Base-by-base conservation (phyloP, 306 rosid species). In the Leucaena leucocephala region DNA sequence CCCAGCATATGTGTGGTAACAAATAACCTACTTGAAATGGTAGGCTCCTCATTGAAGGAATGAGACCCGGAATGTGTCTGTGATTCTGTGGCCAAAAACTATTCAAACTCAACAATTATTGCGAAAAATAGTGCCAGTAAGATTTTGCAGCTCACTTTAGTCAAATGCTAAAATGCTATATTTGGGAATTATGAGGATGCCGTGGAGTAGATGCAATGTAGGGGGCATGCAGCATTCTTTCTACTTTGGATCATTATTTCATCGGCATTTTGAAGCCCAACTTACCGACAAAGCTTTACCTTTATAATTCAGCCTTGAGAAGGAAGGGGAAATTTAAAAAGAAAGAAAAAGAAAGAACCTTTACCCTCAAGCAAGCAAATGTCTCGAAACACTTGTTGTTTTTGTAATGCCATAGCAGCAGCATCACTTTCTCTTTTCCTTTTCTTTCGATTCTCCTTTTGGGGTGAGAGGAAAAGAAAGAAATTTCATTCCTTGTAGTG, bases 211-310 rank as follows among this genome's bases (percentile, higher is more conserved):
- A 85, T 69, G 70, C 8, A 65, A 15, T 34, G 44, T 70, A 22
- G 10, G 59, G 17, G 66, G 75, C 68, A 78, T 74, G 69, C 83
- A 75, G 17, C 34, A 38, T 62, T 76, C 61, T 15, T 76, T 46
- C 34, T 59, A 67, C 21, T 58, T 59, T 77, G 79, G 91, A 86
- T 85, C 88, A 81, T 45, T 79, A 64, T 64, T 64, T 64, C 43
- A 36, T 36, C 5, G 65, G 78, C 71, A 48, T 64, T 67, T 27
- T 36, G 72, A 77, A 77, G 81, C 83, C 85, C 68, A 39, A 64
- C 58, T 7, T 66, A 17, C 71, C 46, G 71, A 66, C 71, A 39
- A 39, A 38, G 71, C 6, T 8, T 66, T 38, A 66, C 16, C 22
- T 17, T 39, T 12, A 36, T 6, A 16, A 64, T 63, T 6, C 44